These are phyloP conservation scores for Aciculosporium take DNA, from an alignment of 2,329 filamentous ascomycete genomes.

Conservation along the genomic window DNA sequence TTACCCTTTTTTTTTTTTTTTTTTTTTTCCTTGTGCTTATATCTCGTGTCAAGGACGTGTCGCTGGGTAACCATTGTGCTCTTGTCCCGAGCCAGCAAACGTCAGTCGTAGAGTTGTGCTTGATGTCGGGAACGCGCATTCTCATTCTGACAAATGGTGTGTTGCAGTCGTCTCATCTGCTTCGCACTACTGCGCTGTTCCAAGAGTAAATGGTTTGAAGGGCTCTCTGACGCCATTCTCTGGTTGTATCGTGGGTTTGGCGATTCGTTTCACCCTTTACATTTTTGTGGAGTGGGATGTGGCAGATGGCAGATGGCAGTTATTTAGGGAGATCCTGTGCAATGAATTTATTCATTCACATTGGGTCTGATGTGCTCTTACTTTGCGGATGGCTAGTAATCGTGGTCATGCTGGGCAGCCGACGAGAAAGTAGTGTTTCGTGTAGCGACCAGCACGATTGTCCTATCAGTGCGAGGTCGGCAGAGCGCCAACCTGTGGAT, in stretches of 20 bases:
- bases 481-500: no score
- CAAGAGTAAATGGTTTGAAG: slow-evolving; percentile 36
- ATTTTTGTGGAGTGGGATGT: slow-evolving; percentile 16
- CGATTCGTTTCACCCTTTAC: slow-evolving; percentile 52
- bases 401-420: no score
- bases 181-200: slow-evolving; percentile 38
- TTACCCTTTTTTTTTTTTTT: neutral
- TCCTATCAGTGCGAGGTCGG: no score
- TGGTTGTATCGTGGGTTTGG: slow-evolving; percentile 29
- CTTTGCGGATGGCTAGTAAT: no score
- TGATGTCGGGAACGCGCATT: slow-evolving; percentile 15
- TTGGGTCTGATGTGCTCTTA: no score
- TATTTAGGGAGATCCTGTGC: no score
- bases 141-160: slow-evolving; percentile 41
- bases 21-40: neutral
- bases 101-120: slow-evolving; percentile 6
- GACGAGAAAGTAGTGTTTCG: no score
- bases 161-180: slow-evolving; percentile 39
- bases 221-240: slow-evolving; percentile 46
- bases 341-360: no score
- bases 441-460: no score
- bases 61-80: neutral
- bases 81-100: neutral
- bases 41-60: neutral
- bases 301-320: no score